Evolutionary conservation across 2,329 filamentous ascomycete genomes (phyloP).

Genomic region (Cladosporium austrohemisphaericum): DNA sequence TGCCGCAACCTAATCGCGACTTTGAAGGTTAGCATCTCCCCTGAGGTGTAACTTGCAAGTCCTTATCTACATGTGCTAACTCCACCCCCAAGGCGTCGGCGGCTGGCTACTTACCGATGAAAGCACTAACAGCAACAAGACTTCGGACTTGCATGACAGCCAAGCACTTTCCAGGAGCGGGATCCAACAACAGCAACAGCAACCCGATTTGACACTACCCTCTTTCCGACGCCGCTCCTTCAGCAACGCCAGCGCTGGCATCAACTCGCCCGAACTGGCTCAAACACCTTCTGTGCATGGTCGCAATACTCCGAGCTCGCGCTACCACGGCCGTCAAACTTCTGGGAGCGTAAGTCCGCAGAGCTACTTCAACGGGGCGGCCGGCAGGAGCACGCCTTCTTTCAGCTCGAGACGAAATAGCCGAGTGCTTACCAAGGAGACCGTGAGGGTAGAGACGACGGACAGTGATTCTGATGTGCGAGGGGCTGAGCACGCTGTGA

Average conservation of each 20-base stretch:
- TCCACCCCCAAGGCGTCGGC: conserved; percentile 7
- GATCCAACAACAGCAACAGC: not conserved
- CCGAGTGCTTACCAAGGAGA: not conserved
- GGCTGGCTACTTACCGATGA: conserved; percentile 5
- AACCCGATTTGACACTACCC: not conserved
- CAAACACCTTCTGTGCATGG: not conserved
- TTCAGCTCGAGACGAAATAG: conserved; percentile 3
- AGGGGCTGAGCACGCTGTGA: not conserved
- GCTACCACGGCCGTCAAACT: not conserved
- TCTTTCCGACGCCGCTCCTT: conserved; percentile 4
- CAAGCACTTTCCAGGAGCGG: not conserved
- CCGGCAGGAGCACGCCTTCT: not conserved
- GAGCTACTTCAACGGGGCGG: conserved; percentile 3
- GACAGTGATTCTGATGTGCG: not conserved
- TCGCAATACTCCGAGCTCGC: not conserved
- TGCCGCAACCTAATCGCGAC: conserved; percentile 7
- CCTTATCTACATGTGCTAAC: not conserved
- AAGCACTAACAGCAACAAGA: not conserved
- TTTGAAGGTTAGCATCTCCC: not conserved
- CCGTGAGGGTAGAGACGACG: not conserved
- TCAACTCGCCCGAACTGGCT: conserved; percentile 9
- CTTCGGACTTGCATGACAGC: not conserved
- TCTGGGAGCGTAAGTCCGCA: conserved; percentile 4
- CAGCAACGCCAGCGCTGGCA: not conserved
- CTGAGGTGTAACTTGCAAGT: not conserved